A percentile compares a stretch with the other conserved stretches of the same genome.
Evolutionary conservation across 805 yeast species (phyloP).

Genomic region (Saccharomycopsis synnaedendra): DNA sequence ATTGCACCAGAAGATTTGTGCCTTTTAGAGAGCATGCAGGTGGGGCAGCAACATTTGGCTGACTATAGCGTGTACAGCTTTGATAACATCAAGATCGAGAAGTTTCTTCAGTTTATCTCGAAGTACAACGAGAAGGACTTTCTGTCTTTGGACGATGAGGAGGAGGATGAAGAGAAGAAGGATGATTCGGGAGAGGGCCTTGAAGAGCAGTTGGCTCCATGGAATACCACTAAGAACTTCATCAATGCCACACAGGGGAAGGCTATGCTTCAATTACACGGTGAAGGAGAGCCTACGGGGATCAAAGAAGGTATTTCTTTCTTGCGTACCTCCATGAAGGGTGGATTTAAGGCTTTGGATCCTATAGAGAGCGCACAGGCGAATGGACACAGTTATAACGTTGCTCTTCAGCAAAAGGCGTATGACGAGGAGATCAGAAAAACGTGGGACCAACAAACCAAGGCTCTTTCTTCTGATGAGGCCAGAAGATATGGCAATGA

Average conservation of each 20-base stretch:
- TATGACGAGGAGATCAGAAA: slow-evolving; percentile 83
- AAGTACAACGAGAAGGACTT: slow-evolving; percentile 21
- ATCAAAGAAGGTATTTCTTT: slow-evolving; percentile 84
- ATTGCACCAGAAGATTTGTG: slow-evolving; percentile 87
- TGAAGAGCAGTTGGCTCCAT: slow-evolving; percentile 82
- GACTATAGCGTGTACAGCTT: slow-evolving; percentile 54
- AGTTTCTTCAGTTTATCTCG: slow-evolving; percentile 18
- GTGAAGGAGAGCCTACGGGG: slow-evolving; percentile 92
- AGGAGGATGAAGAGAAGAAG: slow-evolving; percentile 25
- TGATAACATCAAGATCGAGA: slow-evolving; percentile 18
- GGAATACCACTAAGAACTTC: slow-evolving; percentile 90
- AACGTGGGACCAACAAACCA: slow-evolving; percentile 82
- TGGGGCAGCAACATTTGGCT: slow-evolving; percentile 79
- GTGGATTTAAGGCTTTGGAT: slow-evolving; percentile 54
- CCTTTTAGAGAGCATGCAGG: slow-evolving; percentile 82
- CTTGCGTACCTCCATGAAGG: slow-evolving; percentile 87
- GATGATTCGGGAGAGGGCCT: slow-evolving; percentile 32
- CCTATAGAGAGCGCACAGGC: slow-evolving; percentile 23
- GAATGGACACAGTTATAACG: slow-evolving; percentile 59
- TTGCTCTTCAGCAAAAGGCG: slow-evolving; percentile 77
- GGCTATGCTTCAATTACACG: slow-evolving; percentile 90
- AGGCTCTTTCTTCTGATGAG: slow-evolving; percentile 36
- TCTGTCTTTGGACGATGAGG: slow-evolving; percentile 28
- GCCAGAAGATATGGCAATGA: slow-evolving; percentile 19
- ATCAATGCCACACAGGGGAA: slow-evolving; percentile 92